Percentiles rank a stretch among this genome's conserved stretches.
Conservation (phyloP, 345 rosid genomes). For the Kernera saxatilis region DNA sequence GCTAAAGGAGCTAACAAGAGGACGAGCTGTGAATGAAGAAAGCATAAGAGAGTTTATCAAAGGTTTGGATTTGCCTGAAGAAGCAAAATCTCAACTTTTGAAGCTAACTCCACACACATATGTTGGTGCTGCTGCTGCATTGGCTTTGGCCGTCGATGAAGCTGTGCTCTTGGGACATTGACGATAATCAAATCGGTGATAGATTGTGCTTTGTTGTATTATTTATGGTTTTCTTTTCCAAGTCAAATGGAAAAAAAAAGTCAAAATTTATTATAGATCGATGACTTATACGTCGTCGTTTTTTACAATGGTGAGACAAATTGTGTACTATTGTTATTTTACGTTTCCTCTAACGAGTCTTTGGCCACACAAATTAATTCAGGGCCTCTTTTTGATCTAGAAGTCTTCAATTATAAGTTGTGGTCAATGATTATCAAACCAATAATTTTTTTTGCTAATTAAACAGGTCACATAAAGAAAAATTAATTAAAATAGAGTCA, state of each 20-base stretch:
- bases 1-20: slow-evolving; percentile 88
- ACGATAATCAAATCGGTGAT: background rate
- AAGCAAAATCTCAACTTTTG: slow-evolving; percentile 59
- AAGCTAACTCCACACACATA: slow-evolving; percentile 70
- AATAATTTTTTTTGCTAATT: background rate
- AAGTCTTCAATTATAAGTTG: too few relatives aligned
- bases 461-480: background rate
- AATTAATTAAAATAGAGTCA: background rate
- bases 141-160: slow-evolving; percentile 50
- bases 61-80: slow-evolving; percentile 64
- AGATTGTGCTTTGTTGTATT: background rate
- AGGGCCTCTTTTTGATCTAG: too few relatives aligned
- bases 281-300: background rate
- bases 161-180: slow-evolving; percentile 23
- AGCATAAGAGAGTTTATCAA: slow-evolving; percentile 64
- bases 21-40: slow-evolving; percentile 71
- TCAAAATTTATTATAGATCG: background rate
- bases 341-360: too few relatives aligned
- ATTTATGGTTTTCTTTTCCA: background rate
- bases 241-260: background rate
- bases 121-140: slow-evolving; percentile 67
- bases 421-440: background rate
- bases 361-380: too few relatives aligned
- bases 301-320: background rate
- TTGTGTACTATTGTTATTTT: background rate